Evolutionary conservation across 192 early-diverging fungal species (phyloP), one percentile per base, ranked within the genome.

Genomic region (Coemansia sp.): DNA sequence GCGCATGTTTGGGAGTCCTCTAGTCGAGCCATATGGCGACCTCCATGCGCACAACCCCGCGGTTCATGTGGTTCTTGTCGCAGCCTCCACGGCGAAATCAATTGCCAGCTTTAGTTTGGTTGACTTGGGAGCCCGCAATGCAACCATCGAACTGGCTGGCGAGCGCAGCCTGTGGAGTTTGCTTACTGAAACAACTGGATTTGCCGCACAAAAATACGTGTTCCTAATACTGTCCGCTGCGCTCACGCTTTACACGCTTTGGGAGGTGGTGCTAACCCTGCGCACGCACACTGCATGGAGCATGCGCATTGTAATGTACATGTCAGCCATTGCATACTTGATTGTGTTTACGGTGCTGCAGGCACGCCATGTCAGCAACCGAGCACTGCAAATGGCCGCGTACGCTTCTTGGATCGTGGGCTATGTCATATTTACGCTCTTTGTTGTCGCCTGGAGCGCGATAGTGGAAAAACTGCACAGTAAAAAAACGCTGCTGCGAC

Each of bases 251-350:
- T 71, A 71, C 42, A 56, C 53, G 9, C 52, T 71, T 21, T 65
- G 56, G 61, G 58, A 71, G 11, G 65, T 64, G 11, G 68, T 56
- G 8, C 61, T 71, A 9, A 55, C 56, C 32, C 53, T 71, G 10
- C 65, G 68, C 32, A 57, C 68, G 6, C 29, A 27, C 13, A 60
- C 61, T 3, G 52, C 60, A 4, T 71, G 68, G 68, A 65, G 65
- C 49, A 37, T 36, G 17, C 68, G 68, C 13, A 65, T 71, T 48
- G 53, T 71, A 4, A 71, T 71, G 62, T 71, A 71, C 35, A 19
- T 71, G 2, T 54, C 62, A 6, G 68, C 62, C 2, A 64, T 65
- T 8, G 58, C 27, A 3, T 71, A 71, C 18, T 26, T 71, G 29
- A 23, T 71, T 10, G 47, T 71, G 3, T 71, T 71, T 8, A 64